phyloP scores from a whole-genome alignment of 164 flowering plant species.

The Piper longum region DNA sequence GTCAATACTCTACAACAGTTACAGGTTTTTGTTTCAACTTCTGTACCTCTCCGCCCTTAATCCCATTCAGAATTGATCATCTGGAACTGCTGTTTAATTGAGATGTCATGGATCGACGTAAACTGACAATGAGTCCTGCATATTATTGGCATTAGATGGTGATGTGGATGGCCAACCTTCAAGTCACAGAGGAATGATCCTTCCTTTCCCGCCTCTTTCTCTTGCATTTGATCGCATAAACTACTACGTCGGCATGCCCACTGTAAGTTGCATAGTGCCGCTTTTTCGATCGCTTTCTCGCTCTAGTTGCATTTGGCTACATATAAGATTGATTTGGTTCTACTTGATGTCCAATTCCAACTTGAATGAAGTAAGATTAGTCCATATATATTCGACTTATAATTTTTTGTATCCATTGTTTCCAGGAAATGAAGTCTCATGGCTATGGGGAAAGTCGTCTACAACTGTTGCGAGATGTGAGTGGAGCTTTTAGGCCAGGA shows the following conservation, averaged over 20 bases:
- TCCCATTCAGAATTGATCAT: too few relatives aligned
- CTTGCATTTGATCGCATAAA: slow-evolving; percentile 45
- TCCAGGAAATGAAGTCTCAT: slow-evolving; percentile 49
- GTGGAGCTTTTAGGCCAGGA: slow-evolving; percentile 61
- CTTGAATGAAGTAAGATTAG: too few relatives aligned
- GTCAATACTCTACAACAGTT: too few relatives aligned
- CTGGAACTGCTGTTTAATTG: too few relatives aligned
- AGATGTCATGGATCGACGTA: background rate
- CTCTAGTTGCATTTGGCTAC: background rate
- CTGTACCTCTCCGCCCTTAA: background rate
- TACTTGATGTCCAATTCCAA: background rate
- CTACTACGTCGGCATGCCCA: slow-evolving; percentile 58
- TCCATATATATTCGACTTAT: background rate
- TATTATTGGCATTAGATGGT: background rate
- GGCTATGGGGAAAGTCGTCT: slow-evolving; percentile 39
- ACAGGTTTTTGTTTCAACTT: background rate
- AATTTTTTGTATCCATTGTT: background rate
- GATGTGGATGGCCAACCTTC: slow-evolving; percentile 6
- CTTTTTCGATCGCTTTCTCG: too few relatives aligned
- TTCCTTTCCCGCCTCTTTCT: slow-evolving; percentile 50
- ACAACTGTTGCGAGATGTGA: slow-evolving; percentile 42
- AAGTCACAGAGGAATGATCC: slow-evolving; percentile 43
- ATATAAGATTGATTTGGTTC: too few relatives aligned
- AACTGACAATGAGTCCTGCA: too few relatives aligned
- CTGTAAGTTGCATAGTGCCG: slow-evolving; percentile 24